Percentiles rank a stretch among this genome's conserved stretches.
Evolutionary conservation across 495 filamentous ascomycete genomes (phyloP).

Genomic region (Clavariopsis aquatica): DNA sequence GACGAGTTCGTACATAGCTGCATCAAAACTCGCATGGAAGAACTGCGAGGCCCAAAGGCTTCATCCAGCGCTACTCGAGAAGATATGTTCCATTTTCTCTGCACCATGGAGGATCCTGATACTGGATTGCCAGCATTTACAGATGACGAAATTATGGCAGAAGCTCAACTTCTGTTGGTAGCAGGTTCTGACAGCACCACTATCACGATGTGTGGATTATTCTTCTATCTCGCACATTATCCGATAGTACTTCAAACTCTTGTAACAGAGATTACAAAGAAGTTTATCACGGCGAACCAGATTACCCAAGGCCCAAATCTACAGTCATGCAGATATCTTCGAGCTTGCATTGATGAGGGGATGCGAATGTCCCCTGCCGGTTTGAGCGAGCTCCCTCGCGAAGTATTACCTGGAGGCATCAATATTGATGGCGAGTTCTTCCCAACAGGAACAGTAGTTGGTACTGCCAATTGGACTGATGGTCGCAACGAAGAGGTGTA

Average conservation of each 20-base stretch:
- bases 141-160: slow-evolving; percentile 10
- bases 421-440: slow-evolving; percentile 54
- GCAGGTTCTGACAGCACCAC: slow-evolving; percentile 32
- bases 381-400: slow-evolving; percentile 56
- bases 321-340: slow-evolving; percentile 53
- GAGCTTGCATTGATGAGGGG: slow-evolving; percentile 64
- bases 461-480: slow-evolving; percentile 25
- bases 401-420: slow-evolving; percentile 63
- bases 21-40: slow-evolving; percentile 7
- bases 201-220: slow-evolving; percentile 3
- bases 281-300: slow-evolving; percentile 53
- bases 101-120: slow-evolving; percentile 38
- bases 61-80: slow-evolving; percentile 29
- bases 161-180: slow-evolving; percentile 39
- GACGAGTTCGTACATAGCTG: slow-evolving; percentile 10
- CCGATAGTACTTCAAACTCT: slow-evolving; percentile 6
- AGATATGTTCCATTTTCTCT: slow-evolving; percentile 45
- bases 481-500: slow-evolving; percentile 27
- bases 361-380: slow-evolving; percentile 69
- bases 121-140: slow-evolving; percentile 38
- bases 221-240: slow-evolving; percentile 20
- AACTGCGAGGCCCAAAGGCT: background rate
- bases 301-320: slow-evolving; percentile 49
- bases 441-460: slow-evolving; percentile 48
- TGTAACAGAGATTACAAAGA: slow-evolving; percentile 15